These are phyloP conservation scores for Nadsonia starkeyi-henricii DNA, from an alignment of 1,139 yeast species.

Conservation along the genomic window DNA sequence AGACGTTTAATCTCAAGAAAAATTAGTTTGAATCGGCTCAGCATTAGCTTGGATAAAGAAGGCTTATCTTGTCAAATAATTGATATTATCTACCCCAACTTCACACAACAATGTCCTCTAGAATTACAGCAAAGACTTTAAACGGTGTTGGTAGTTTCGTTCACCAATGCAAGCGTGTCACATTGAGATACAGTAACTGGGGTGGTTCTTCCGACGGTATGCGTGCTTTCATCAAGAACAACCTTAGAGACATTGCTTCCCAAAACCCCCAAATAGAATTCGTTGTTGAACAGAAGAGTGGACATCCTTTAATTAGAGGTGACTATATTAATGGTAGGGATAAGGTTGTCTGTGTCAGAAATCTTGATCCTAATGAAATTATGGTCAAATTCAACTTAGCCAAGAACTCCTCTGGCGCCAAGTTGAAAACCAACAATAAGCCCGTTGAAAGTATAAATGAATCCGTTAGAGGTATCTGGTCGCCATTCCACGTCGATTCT, in stretches of 20 bases:
- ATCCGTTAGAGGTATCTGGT: constrained; percentile 95
- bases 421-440: constrained; percentile 47
- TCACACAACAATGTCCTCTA: constrained; percentile 15
- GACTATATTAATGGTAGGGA: constrained; percentile 36
- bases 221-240: constrained; percentile 48
- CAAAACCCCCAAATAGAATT: constrained; percentile 56
- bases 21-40: constrained; percentile 6
- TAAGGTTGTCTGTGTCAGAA: constrained; percentile 51
- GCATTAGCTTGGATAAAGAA: constrained; percentile 4
- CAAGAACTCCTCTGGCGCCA: constrained; percentile 47
- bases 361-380: constrained; percentile 39
- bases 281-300: constrained; percentile 51
- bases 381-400: constrained; percentile 39
- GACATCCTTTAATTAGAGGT: constrained; percentile 73
- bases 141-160: constrained; percentile 78
- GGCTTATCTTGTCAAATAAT: no score
- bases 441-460: constrained; percentile 68
- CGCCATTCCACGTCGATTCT: constrained; percentile 78
- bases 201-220: constrained; percentile 90
- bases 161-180: constrained; percentile 57
- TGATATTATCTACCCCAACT: neutral
- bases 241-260: constrained; percentile 44
- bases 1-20: no score
- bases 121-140: constrained; percentile 28
- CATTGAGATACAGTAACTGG: constrained; percentile 77